Percentiles rank a stretch among this genome's conserved stretches.
phyloP scores from a whole-genome alignment of 495 filamentous ascomycete species.

The Friedmanniomyces endolithicus region DNA sequence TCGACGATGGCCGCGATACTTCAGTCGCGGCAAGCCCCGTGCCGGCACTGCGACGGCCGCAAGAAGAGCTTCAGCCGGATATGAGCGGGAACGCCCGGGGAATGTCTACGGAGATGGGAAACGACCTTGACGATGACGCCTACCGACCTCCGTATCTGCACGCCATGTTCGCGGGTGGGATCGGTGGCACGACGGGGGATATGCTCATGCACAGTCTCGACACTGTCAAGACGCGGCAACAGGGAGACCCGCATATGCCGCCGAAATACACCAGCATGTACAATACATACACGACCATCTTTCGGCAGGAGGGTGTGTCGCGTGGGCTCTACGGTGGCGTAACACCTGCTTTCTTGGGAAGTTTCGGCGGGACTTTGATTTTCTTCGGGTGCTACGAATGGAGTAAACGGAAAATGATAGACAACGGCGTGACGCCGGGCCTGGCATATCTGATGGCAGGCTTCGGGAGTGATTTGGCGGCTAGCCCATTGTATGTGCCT shows the following conservation, averaged over 20 bases:
- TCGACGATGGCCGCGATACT: slow-evolving; percentile 24
- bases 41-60: slow-evolving; percentile 13
- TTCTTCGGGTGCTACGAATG: slow-evolving; percentile 97
- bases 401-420: slow-evolving; percentile 81
- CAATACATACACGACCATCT: slow-evolving; percentile 81
- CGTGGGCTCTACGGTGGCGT: slow-evolving; percentile 90
- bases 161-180: slow-evolving; percentile 89
- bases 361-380: slow-evolving; percentile 83
- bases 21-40: background rate
- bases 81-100: background rate
- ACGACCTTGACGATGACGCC: slow-evolving; percentile 5
- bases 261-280: slow-evolving; percentile 83
- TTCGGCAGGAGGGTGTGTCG: slow-evolving; percentile 76
- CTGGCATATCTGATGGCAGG: slow-evolving; percentile 77
- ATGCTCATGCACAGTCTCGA: slow-evolving; percentile 98
- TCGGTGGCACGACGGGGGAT: slow-evolving; percentile 84
- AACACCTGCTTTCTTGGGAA: slow-evolving; percentile 76
- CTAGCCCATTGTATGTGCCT: slow-evolving; percentile 85
- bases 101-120: slow-evolving; percentile 12
- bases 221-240: slow-evolving; percentile 97
- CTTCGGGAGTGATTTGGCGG: slow-evolving; percentile 82
- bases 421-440: slow-evolving; percentile 60
- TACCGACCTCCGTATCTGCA: slow-evolving; percentile 30
- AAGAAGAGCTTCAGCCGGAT: slow-evolving; percentile 21
- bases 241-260: slow-evolving; percentile 84